These are phyloP conservation scores for Coniochaeta ligniaria DNA, from an alignment of 2,329 filamentous ascomycete species.

Conservation along the genomic window DNA sequence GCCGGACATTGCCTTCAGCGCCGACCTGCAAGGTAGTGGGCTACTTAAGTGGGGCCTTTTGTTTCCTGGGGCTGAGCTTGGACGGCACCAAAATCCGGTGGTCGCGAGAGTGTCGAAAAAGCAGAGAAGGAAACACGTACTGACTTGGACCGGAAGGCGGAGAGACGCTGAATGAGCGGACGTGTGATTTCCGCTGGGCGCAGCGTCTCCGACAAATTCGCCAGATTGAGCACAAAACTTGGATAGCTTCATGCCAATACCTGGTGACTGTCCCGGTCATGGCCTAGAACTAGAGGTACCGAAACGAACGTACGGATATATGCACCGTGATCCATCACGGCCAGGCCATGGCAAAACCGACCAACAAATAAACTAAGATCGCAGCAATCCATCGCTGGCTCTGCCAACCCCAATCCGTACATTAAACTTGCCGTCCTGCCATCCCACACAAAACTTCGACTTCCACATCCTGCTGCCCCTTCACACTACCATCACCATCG, in stretches of 20 bases:
- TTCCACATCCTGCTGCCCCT: background rate
- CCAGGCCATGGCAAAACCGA: background rate
- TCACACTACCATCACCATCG: too few species aligned
- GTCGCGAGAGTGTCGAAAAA: background rate
- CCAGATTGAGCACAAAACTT: too few species aligned
- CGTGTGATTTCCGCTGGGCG: background rate
- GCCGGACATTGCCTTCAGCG: too few species aligned
- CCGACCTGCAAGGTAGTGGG: too few species aligned
- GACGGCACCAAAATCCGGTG: background rate
- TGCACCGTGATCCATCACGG: background rate
- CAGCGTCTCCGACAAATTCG: too few species aligned
- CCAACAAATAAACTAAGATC: background rate
- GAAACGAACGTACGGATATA: background rate
- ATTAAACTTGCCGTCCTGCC: background rate
- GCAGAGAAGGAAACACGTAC: background rate
- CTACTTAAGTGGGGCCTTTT: background rate
- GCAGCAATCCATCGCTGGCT: background rate
- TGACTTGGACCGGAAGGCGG: too few species aligned
- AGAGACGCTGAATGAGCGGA: background rate
- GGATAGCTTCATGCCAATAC: too few species aligned
- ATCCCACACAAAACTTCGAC: background rate
- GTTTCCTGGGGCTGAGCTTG: background rate
- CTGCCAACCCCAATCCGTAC: background rate
- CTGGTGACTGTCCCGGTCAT: background rate
- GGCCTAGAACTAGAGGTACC: too few species aligned